Percentiles rank a stretch among this genome's conserved stretches.
Evolutionary conservation across 371 early-diverging fungal species (phyloP).

Genomic region (Mucor saturninus): DNA sequence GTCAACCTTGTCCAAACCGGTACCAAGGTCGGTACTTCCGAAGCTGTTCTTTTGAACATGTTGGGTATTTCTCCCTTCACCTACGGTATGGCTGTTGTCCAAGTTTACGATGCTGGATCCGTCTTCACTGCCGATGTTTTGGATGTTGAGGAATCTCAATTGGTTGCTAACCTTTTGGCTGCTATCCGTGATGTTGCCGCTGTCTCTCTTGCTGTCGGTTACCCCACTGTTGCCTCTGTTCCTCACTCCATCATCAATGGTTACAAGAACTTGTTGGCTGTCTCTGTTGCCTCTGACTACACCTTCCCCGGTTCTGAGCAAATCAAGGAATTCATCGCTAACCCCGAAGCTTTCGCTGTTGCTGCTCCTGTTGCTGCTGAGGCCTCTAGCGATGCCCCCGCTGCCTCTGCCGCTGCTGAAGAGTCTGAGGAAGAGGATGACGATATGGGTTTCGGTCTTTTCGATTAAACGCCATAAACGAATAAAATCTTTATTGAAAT

Average conservation of each 20-base stretch:
- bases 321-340: conserved; percentile 90
- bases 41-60: conserved; percentile 99
- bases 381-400: conserved; percentile 46
- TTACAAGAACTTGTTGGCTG: conserved; percentile 95
- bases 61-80: conserved; percentile 99
- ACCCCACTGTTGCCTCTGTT: conserved; percentile 96
- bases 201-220: conserved; percentile 92
- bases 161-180: conserved; percentile 79
- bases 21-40: conserved; percentile 98
- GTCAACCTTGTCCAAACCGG: conserved; percentile 93
- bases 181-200: conserved; percentile 91
- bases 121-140: conserved; percentile 91
- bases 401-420: conserved; percentile 54
- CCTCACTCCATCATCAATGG: conserved; percentile 97
- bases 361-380: conserved; percentile 67
- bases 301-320: conserved; percentile 91
- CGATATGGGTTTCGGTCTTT: conserved; percentile 53
- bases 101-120: conserved; percentile 96
- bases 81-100: conserved; percentile 95
- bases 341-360: conserved; percentile 86
- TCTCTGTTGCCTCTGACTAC: conserved; percentile 94
- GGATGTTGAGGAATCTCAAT: conserved; percentile 90
- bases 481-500: neutral
- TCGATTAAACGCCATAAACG: conserved; percentile 25
- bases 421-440: conserved; percentile 61